Conservation (phyloP, 306 rosid species). For the Alnus glutinosa region DNA sequence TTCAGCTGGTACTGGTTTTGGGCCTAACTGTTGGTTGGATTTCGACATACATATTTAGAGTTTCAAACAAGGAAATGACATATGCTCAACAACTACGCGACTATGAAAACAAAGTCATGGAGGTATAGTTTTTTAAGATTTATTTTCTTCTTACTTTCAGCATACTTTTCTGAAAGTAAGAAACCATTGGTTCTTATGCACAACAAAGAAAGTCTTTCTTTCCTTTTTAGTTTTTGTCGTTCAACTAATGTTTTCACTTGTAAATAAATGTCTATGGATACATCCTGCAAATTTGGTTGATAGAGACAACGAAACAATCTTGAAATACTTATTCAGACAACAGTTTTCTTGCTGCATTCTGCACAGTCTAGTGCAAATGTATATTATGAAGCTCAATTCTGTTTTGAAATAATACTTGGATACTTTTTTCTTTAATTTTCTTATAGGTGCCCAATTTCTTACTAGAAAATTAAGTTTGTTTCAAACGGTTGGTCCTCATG, state of each 20-base stretch:
- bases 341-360: too few species aligned
- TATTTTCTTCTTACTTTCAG: not conserved
- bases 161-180: not conserved
- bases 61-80: constrained; percentile 98
- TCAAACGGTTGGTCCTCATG: not conserved
- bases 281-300: too few species aligned
- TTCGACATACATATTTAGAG: constrained; percentile 87
- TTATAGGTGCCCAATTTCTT: not conserved
- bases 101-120: constrained; percentile 91
- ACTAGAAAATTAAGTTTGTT: too few species aligned
- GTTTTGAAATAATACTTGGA: too few species aligned
- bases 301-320: too few species aligned
- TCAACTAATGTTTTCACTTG: not conserved
- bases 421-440: not conserved
- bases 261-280: not conserved
- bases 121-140: constrained; percentile 44
- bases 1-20: constrained; percentile 89
- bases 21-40: constrained; percentile 96
- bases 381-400: not conserved
- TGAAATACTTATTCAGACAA: too few species aligned
- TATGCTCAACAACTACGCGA: constrained; percentile 92
- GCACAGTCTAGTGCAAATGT: too few species aligned
- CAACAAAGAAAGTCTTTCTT: too few species aligned
- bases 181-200: not conserved
- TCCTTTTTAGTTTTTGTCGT: not conserved